Conservation (phyloP, 1,139 yeast genomes). For the Sugiyamaella castrensis region DNA sequence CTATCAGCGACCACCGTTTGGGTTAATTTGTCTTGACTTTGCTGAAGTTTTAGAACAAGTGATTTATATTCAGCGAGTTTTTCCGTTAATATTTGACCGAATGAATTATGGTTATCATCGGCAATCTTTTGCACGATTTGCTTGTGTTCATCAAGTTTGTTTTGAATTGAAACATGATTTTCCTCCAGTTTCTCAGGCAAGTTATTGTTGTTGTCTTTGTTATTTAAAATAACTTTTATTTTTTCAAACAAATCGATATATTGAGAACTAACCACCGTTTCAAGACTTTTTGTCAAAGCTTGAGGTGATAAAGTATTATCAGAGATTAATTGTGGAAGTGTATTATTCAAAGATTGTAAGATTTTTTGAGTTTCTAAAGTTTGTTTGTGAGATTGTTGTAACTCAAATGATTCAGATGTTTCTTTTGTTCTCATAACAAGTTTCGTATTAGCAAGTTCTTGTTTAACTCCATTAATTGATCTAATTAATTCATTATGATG, state of each 20-base stretch:
- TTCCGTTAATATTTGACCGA: background rate
- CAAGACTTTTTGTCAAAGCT: background rate
- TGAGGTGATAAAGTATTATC: background rate
- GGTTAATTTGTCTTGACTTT: background rate
- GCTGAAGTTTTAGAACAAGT: background rate
- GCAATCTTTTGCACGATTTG: background rate
- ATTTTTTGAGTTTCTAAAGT: conserved; percentile 1
- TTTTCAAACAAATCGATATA: conserved; percentile 1
- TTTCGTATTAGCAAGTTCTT: conserved; percentile 1
- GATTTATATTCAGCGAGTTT: background rate
- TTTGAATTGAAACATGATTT: background rate
- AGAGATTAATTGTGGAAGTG: background rate
- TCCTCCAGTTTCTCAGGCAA: background rate
- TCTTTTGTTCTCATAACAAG: conserved; percentile 3
- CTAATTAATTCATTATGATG: conserved; percentile 10
- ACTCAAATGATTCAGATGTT: background rate
- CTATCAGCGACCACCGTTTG: too few species aligned
- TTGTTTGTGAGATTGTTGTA: background rate
- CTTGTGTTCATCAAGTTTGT: background rate
- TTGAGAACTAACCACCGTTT: background rate
- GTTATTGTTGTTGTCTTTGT: background rate
- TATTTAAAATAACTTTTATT: background rate
- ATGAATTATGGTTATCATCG: background rate
- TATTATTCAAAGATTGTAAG: background rate
- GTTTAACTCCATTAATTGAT: background rate